Conservation (phyloP, 495 filamentous ascomycete species). For the Penicillium canariense region DNA sequence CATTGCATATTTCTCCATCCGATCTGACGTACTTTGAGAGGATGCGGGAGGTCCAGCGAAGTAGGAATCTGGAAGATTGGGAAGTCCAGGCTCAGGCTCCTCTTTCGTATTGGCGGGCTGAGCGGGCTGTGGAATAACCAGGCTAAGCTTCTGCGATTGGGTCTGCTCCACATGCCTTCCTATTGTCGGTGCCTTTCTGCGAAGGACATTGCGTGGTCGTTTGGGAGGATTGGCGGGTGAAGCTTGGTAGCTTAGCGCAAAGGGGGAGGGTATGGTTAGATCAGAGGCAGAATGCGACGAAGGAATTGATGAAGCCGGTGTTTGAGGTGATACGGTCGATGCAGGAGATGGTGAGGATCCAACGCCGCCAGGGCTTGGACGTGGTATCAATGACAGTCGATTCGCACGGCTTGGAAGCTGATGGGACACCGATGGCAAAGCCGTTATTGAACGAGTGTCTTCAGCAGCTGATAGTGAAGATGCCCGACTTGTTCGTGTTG, state of each 20-base stretch:
- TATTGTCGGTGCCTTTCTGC: slow-evolving; percentile 44
- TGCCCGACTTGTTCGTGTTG: slow-evolving; percentile 25
- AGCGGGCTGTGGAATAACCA: slow-evolving; percentile 34
- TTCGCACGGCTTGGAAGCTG: slow-evolving; percentile 23
- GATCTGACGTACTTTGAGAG: slow-evolving; percentile 12
- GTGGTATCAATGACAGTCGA: slow-evolving; percentile 34
- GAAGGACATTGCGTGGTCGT: slow-evolving; percentile 42
- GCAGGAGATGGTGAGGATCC: slow-evolving; percentile 18
- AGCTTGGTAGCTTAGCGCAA: slow-evolving; percentile 9
- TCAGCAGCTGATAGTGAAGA: slow-evolving; percentile 33
- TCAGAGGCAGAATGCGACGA: slow-evolving; percentile 20
- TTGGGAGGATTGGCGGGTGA: slow-evolving; percentile 19
- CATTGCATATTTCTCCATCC: slow-evolving; percentile 11
- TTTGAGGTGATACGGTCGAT: slow-evolving; percentile 15
- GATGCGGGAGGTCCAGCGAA: slow-evolving; percentile 7
- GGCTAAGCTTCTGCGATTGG: slow-evolving; percentile 34
- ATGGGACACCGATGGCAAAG: slow-evolving; percentile 21
- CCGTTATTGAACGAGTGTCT: slow-evolving; percentile 21
- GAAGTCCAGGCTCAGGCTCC: neutral
- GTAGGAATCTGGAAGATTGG: slow-evolving; percentile 4
- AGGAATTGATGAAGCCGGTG: slow-evolving; percentile 17
- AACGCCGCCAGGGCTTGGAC: slow-evolving; percentile 26
- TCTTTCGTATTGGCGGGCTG: slow-evolving; percentile 12
- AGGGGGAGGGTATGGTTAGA: slow-evolving; percentile 12
- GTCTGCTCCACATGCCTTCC: slow-evolving; percentile 32